phyloP scores from a whole-genome alignment of 106 monocot genomes.

The Allium fistulosum region DNA sequence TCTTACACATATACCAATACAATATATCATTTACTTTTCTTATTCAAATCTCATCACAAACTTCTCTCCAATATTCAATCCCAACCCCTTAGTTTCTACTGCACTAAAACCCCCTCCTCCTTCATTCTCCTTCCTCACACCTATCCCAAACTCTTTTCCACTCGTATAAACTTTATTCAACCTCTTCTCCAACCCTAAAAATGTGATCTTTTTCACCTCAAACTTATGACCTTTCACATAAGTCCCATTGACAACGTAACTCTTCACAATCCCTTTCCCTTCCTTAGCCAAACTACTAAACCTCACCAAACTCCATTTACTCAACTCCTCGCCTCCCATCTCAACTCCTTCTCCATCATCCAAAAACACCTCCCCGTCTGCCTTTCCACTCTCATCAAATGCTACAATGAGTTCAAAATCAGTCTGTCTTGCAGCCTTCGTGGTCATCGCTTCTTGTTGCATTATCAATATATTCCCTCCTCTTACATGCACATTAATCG shows the following conservation, averaged over 20 bases:
- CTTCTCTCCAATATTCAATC: constrained; percentile 23
- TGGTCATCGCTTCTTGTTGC: constrained; percentile 9
- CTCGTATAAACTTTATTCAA: neutral
- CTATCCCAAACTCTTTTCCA: neutral
- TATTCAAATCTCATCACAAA: constrained; percentile 27
- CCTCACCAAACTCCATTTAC: constrained; percentile 11
- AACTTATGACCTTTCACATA: constrained; percentile 7
- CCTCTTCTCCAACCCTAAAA: neutral
- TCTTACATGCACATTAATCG: constrained; percentile 11
- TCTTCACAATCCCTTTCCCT: neutral
- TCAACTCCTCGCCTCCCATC: constrained; percentile 11
- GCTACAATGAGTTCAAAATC: constrained; percentile 9
- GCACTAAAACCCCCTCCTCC: constrained; percentile 7
- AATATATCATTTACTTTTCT: neutral
- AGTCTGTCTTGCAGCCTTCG: neutral
- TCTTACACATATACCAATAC: no score
- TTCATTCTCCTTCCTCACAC: constrained; percentile 1
- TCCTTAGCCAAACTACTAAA: neutral
- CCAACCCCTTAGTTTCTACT: constrained; percentile 19
- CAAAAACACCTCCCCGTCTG: constrained; percentile 8
- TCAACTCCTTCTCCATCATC: constrained; percentile 19
- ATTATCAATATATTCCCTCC: constrained; percentile 13
- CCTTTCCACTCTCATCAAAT: constrained; percentile 4
- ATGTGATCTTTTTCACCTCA: constrained; percentile 5
- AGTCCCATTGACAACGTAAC: neutral